Conservation (phyloP, 352 stramenopile genomes). For the Globisporangium radiosum region DNA sequence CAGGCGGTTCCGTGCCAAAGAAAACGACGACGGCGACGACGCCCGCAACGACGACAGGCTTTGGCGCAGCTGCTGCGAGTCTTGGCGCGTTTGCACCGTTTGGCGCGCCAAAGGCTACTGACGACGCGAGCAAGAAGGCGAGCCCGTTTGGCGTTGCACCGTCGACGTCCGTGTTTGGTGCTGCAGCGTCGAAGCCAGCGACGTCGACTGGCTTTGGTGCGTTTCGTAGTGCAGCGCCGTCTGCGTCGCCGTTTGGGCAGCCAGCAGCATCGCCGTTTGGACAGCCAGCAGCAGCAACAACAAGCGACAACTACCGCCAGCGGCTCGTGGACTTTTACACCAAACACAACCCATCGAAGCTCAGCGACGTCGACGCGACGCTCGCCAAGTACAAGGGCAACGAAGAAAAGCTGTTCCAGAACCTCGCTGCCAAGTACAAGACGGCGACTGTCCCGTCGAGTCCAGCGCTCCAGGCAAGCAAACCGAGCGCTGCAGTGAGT, state of each 20-base stretch:
- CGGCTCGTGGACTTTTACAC: constrained; percentile 88
- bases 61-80: constrained; percentile 14
- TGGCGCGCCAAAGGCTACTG: constrained; percentile 6
- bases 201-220: constrained; percentile 14
- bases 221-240: not conserved
- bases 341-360: constrained; percentile 87
- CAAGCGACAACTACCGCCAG: constrained; percentile 35
- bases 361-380: constrained; percentile 81
- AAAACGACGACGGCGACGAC: constrained; percentile 18
- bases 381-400: constrained; percentile 88
- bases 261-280: constrained; percentile 32
- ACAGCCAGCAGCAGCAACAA: constrained; percentile 5
- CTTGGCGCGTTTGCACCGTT: constrained; percentile 14
- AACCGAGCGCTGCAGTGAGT: constrained; percentile 32
- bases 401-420: constrained; percentile 74
- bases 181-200: constrained; percentile 1
- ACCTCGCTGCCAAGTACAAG: constrained; percentile 70
- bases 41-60: not conserved
- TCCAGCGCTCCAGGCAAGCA: constrained; percentile 29
- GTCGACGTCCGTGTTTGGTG: constrained; percentile 4
- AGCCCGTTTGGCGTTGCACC: constrained; percentile 24
- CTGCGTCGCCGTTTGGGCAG: constrained; percentile 31
- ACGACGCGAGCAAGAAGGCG: constrained; percentile 7
- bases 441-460: constrained; percentile 21
- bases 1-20: constrained; percentile 38